Base-by-base conservation (phyloP, 1,284 basidiomycete genomes). In the Salmacisia buchloeana region DNA sequence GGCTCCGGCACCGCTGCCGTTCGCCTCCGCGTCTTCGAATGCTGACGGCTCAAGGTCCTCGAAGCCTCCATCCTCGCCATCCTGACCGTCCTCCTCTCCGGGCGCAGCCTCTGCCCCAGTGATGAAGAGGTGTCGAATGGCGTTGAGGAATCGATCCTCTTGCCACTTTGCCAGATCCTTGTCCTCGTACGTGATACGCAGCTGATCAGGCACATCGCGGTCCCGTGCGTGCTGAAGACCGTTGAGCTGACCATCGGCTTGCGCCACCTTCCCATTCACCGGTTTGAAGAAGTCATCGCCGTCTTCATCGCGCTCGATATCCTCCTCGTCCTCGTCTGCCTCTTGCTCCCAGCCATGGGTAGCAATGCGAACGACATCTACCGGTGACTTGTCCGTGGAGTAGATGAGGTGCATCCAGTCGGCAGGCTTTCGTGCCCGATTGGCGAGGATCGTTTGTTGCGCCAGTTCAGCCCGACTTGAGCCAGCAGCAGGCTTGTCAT, bases 321-420 rank as follows among this genome's bases (percentile, higher is more conserved):
- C 61, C 39, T 70, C 63, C 34, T 66, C 72, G 21, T 69, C 68
- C 52, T 74, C 74, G 45, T 75, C 74, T 23, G 68, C 64, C 13
- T 72, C 75, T 21, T 39, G 39, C 10, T 71, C 66, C 18, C 63
- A 64, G 18, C 58, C 63, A 27, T 41, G 38, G 15, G n/a, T 18
- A 21, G 49, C 49, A 29, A 54, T 54, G 0, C 81, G 79, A 0
- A 88, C 81, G 43, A 94, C 88, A 73, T 92, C 84, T 63, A 86
- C 85, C 0, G 92, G 88, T 0, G 88, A 85, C 10, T 90, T 68
- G 39, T 84, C 81, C 39, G 86, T 86, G 45, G 85, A 84, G 80
- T 97, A 97, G 61, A 97, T 91, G 62, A 96, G 84, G 58, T 88
- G 87, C 80, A 89, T 92, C 85, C 93, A 89, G 76, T 96, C 87